phyloP scores from a whole-genome alignment of 352 stramenopile species.

The Aphanomyces stellatus region DNA sequence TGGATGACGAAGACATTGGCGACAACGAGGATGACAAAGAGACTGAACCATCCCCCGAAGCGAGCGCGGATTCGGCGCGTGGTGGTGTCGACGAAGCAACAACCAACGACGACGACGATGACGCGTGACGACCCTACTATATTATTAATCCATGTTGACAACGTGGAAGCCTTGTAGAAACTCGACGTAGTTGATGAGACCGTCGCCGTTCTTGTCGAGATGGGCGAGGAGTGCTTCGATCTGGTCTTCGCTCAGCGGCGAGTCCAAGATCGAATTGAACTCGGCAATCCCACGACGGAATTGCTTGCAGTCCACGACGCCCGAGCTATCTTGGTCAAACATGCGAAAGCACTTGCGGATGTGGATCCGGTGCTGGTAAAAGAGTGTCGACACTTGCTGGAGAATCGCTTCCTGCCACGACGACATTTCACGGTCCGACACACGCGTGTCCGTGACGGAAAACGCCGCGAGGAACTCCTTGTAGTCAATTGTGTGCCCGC shows the following conservation, averaged over 20 bases:
- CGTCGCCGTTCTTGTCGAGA: constrained; percentile 86
- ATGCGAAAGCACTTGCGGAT: constrained; percentile 88
- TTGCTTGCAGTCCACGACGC: constrained; percentile 69
- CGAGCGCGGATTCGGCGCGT: no score
- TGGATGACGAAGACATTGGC: neutral
- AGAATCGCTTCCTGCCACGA: constrained; percentile 90
- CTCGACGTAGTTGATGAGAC: constrained; percentile 89
- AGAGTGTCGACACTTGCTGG: constrained; percentile 89
- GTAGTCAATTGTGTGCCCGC: constrained; percentile 84
- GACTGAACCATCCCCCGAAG: no score
- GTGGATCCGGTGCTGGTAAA: constrained; percentile 91
- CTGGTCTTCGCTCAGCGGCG: constrained; percentile 83
- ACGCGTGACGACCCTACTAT: no score
- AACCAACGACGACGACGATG: no score
- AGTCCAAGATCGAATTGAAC: constrained; percentile 87
- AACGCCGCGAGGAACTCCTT: constrained; percentile 90
- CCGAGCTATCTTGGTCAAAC: constrained; percentile 84
- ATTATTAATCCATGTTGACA: constrained; percentile 32
- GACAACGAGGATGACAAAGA: neutral
- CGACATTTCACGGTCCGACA: constrained; percentile 52
- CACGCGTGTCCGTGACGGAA: constrained; percentile 56
- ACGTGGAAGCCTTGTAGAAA: constrained; percentile 90
- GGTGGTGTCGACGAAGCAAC: no score
- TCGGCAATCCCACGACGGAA: constrained; percentile 77
- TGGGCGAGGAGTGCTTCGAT: constrained; percentile 83